Evolutionary conservation across 352 stramenopile genomes (phyloP).

Genomic region (Pythium sukuiense): DNA sequence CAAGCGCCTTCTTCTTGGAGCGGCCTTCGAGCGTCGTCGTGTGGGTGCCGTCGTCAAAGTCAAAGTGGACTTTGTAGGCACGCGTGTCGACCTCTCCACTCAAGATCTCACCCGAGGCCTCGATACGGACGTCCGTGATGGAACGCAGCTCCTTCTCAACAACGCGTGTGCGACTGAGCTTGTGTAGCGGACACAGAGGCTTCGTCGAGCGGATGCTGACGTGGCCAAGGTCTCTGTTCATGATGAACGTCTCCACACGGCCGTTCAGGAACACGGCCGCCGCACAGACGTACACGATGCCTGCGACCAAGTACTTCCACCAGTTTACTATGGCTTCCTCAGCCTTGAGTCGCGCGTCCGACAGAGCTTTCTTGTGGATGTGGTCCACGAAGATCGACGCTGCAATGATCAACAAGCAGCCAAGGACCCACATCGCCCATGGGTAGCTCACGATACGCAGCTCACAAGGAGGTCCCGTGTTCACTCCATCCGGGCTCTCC

Average conservation of each 20-base stretch:
- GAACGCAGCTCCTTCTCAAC: conserved; percentile 52
- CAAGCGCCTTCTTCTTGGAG: conserved; percentile 58
- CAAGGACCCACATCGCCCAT: conserved; percentile 60
- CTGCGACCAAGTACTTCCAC: conserved; percentile 73
- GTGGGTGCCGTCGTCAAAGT: conserved; percentile 63
- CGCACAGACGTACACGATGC: conserved; percentile 47
- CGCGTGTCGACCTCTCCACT: conserved; percentile 69
- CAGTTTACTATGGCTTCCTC: conserved; percentile 29
- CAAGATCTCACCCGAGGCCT: conserved; percentile 57
- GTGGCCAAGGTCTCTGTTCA: conserved; percentile 44
- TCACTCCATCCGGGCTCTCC: conserved; percentile 14
- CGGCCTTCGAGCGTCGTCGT: conserved; percentile 53
- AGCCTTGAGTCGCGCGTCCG: conserved; percentile 6
- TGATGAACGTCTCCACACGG: conserved; percentile 59
- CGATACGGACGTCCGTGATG: conserved; percentile 65
- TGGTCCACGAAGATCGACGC: conserved; percentile 62
- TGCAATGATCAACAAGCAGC: conserved; percentile 45
- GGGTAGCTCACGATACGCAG: conserved; percentile 61
- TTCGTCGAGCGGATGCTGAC: conserved; percentile 53
- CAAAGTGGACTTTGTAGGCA: conserved; percentile 70
- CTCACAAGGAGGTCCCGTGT: conserved; percentile 24
- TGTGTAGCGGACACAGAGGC: conserved; percentile 42
- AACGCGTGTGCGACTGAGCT: conserved; percentile 36
- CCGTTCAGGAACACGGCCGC: conserved; percentile 49
- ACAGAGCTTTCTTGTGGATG: conserved; percentile 36